Percentiles rank a stretch among this genome's conserved stretches.
Conservation (phyloP, 176 grass and related monocot species). For the Oryza glumipatula region DNA sequence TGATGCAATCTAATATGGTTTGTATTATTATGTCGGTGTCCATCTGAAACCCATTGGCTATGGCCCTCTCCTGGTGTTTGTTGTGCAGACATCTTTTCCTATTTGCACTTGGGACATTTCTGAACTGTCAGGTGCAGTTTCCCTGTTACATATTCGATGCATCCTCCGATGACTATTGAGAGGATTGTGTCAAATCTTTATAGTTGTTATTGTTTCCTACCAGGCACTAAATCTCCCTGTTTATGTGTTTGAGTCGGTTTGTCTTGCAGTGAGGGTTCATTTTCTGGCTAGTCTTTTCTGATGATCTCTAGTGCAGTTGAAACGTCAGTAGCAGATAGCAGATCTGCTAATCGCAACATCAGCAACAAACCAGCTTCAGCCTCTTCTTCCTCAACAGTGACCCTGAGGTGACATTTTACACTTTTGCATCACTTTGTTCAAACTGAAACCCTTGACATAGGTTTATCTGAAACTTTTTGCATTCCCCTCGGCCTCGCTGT, state of each 20-base stretch:
- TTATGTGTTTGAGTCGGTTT: not conserved
- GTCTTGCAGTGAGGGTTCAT: not conserved
- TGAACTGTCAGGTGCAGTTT: slow-evolving; percentile 17
- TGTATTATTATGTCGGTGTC: not conserved
- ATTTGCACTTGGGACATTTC: slow-evolving; percentile 1
- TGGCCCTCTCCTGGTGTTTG: not conserved
- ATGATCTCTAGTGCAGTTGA: not conserved
- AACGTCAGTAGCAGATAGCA: not conserved
- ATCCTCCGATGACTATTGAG: not conserved
- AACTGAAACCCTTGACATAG: not conserved
- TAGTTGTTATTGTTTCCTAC: slow-evolving; percentile 13
- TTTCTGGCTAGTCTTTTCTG: not conserved
- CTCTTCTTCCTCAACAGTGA: slow-evolving; percentile 8
- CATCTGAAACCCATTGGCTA: not conserved
- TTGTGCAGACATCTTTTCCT: not conserved
- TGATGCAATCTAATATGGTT: not conserved
- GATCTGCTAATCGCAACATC: not conserved
- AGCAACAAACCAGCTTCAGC: not conserved
- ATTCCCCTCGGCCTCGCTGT: not conserved
- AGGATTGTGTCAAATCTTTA: slow-evolving; percentile 19
- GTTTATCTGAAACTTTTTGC: not conserved
- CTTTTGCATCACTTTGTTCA: not conserved
- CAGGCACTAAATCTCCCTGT: slow-evolving; percentile 9
- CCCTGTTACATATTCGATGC: slow-evolving; percentile 8
- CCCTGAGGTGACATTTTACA: not conserved